Evolutionary conservation across 148 eudicot species (phyloP).

Genomic region (Chenopodium suecicum): DNA sequence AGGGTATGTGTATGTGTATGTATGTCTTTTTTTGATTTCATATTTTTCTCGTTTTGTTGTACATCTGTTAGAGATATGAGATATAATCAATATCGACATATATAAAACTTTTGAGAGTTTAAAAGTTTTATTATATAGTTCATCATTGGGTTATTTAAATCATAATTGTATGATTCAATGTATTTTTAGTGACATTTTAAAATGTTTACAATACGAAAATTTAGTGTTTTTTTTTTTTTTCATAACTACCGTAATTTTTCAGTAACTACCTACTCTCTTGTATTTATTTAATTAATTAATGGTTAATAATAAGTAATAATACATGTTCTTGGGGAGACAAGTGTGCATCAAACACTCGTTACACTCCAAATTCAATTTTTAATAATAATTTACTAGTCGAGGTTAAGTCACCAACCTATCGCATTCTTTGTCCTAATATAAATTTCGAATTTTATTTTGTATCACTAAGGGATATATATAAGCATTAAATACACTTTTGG

Average conservation of each 20-base stretch:
- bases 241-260: not conserved
- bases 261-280: not conserved
- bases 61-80: too few relatives aligned
- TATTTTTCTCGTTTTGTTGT: too few relatives aligned
- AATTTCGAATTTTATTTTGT: not conserved
- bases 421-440: not conserved
- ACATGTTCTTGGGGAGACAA: not conserved
- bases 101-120: too few relatives aligned
- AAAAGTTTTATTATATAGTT: too few relatives aligned
- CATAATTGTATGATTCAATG: too few relatives aligned
- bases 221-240: not conserved
- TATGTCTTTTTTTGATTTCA: not conserved
- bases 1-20: constrained; percentile 48
- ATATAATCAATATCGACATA: too few relatives aligned
- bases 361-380: not conserved
- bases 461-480: too few relatives aligned
- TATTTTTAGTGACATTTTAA: too few relatives aligned
- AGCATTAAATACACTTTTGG: too few relatives aligned
- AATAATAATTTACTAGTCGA: not conserved
- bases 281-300: not conserved
- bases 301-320: not conserved
- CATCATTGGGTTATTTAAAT: too few relatives aligned
- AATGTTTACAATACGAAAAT: too few relatives aligned
- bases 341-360: not conserved
- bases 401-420: not conserved